Conservation (phyloP, 345 rosid genomes). For the Toxicodendron radicans region DNA sequence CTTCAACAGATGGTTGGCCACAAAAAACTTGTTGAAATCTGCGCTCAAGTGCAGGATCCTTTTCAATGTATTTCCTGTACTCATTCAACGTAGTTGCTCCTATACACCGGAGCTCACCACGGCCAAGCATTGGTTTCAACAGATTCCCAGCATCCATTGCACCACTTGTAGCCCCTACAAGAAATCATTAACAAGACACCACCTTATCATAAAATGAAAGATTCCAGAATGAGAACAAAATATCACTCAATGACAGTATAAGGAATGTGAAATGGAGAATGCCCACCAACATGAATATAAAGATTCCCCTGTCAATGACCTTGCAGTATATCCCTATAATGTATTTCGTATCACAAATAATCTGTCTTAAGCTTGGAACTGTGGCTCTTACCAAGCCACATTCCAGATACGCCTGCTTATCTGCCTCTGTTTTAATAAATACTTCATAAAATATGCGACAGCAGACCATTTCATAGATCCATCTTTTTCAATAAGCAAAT, state of each 20-base stretch:
- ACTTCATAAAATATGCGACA: background rate
- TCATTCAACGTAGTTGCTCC: slow-evolving; percentile 93
- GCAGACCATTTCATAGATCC: background rate
- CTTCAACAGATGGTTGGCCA: slow-evolving; percentile 91
- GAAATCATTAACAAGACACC: background rate
- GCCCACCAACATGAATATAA: background rate
- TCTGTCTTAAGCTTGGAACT: background rate
- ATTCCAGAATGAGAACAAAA: background rate
- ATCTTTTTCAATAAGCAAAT: background rate
- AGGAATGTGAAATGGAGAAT: background rate
- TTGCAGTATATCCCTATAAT: too few relatives aligned
- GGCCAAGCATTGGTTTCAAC: slow-evolving; percentile 91
- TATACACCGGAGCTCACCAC: slow-evolving; percentile 86
- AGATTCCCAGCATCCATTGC: slow-evolving; percentile 97
- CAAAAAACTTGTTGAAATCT: slow-evolving; percentile 96
- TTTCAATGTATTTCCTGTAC: slow-evolving; percentile 87
- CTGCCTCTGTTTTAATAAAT: background rate
- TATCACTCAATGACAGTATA: background rate
- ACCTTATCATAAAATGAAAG: background rate
- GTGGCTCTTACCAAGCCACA: too few relatives aligned
- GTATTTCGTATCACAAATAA: too few relatives aligned
- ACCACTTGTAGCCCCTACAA: slow-evolving; percentile 69
- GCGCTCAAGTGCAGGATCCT: slow-evolving; percentile 88
- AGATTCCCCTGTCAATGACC: too few relatives aligned
- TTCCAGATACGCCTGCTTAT: background rate